Evolutionary conservation across 2,329 filamentous ascomycete genomes (phyloP), one percentile per base, ranked within the genome.

Genomic region (Didymella segeticola): DNA sequence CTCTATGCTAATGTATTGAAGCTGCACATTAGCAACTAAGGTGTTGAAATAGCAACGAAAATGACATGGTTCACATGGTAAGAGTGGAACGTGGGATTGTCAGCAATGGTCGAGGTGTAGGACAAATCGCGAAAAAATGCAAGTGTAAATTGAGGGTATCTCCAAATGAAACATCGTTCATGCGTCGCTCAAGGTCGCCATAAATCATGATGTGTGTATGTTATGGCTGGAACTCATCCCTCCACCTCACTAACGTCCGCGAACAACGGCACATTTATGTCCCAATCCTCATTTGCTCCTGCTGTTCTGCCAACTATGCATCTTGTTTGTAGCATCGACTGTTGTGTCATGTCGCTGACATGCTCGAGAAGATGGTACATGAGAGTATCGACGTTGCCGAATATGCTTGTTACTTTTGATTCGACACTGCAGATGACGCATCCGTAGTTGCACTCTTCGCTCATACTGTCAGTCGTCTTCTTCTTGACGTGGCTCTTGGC

Each of bases 301-400:
- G 75, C 68, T 30, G 62, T 51, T n/a, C 75, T 60, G 0, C 75
- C 75, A 1, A 77, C 29, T 5, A 78, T 57, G 54, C 74, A 74
- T 34, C 61, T 70, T 5, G 66, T 71, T 64, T 69, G 70, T 39
- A 46, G 50, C 61, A 54, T 66, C 53, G 57, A 67, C 56, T 41
- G 63, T 60, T 68, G 72, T 29, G 43, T 61, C 64, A 64, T 66
- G 25, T 50, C 58, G 11, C 64, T 63, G 12, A 64, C 68, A 62
- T 78, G 77, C 29, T 70, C 70, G 15, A 68, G 49, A 10, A 78
- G 62, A 57, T 78, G 76, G 41, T 68, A 69, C 67, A 78, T 72
- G 20, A 78, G 64, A 41, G 69, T 73, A 53, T 72, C 73, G 14
- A 76, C 69, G 42, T 69, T 71, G 1, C 73, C 74, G 60, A 69